A percentile compares a stretch with the other conserved stretches of the same genome.
These are phyloP conservation scores for Populus hybrid DNA, from an alignment of 441 rosid genomes.

Conservation along the genomic window DNA sequence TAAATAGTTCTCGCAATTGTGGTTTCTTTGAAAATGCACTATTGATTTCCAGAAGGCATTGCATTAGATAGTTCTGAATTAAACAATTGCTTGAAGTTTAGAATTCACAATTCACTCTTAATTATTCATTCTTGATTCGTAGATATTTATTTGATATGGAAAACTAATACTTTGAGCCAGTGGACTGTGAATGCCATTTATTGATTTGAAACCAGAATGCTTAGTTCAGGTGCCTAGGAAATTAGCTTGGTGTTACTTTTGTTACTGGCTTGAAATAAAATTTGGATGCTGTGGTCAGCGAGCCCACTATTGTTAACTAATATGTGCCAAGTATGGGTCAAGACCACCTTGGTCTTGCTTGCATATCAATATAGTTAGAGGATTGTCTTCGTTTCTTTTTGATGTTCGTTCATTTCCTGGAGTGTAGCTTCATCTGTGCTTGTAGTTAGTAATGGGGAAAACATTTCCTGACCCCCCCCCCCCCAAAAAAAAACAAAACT, in stretches of 20 bases:
- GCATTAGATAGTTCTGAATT: not conserved
- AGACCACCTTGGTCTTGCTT: not conserved
- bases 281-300: not conserved
- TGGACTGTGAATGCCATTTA: not conserved
- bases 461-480: not conserved
- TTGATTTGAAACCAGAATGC: not conserved
- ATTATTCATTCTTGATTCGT: no score
- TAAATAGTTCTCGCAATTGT: not conserved
- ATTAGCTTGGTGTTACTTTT: not conserved
- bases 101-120: no score
- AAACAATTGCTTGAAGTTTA: not conserved
- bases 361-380: no score
- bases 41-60: not conserved
- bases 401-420: not conserved
- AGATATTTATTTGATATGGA: no score
- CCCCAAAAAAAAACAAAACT: no score
- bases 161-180: no score
- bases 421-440: not conserved
- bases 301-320: not conserved
- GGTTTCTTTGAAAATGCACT: not conserved
- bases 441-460: no score
- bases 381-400: not conserved
- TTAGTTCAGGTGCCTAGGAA: not conserved
- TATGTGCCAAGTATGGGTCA: not conserved
- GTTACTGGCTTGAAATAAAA: not conserved